Evolutionary conservation across 2,329 filamentous ascomycete genomes (phyloP).

Genomic region (Sclerotinia spermophila): DNA sequence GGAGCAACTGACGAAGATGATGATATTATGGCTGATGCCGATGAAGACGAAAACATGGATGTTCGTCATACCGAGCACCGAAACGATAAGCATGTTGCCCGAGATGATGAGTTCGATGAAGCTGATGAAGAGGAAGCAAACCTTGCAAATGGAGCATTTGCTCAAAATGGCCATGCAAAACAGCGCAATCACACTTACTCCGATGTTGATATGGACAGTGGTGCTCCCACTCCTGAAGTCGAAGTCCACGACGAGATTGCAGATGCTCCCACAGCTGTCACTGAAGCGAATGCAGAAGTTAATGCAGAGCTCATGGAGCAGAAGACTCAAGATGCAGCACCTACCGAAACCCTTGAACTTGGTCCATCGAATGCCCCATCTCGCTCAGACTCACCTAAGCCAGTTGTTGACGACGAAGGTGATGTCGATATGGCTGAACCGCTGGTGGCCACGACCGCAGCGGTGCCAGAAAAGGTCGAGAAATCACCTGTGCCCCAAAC

Average conservation of each 20-base stretch:
- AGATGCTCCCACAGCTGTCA: conserved; percentile 30
- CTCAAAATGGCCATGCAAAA: conserved; percentile 46
- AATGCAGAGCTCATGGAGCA: conserved; percentile 34
- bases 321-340: conserved; percentile 29
- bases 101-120: conserved; percentile 78
- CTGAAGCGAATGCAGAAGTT: conserved; percentile 36
- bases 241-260: conserved; percentile 30
- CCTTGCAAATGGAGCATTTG: conserved; percentile 62
- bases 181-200: conserved; percentile 54
- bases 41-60: conserved; percentile 85
- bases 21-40: conserved; percentile 62
- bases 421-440: conserved; percentile 37
- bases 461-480: conserved; percentile 11
- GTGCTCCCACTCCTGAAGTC: conserved; percentile 41
- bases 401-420: conserved; percentile 33
- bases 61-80: conserved; percentile 74
- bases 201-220: conserved; percentile 52
- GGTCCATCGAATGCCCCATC: conserved; percentile 35
- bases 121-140: conserved; percentile 86
- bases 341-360: conserved; percentile 24
- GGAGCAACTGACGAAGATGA: conserved; percentile 66
- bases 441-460: conserved; percentile 17
- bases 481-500: conserved; percentile 14
- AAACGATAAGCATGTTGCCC: conserved; percentile 74
- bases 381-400: conserved; percentile 30